Conservation (phyloP, 2,329 filamentous ascomycete species). For the Pseudogymnoascus sp. region DNA sequence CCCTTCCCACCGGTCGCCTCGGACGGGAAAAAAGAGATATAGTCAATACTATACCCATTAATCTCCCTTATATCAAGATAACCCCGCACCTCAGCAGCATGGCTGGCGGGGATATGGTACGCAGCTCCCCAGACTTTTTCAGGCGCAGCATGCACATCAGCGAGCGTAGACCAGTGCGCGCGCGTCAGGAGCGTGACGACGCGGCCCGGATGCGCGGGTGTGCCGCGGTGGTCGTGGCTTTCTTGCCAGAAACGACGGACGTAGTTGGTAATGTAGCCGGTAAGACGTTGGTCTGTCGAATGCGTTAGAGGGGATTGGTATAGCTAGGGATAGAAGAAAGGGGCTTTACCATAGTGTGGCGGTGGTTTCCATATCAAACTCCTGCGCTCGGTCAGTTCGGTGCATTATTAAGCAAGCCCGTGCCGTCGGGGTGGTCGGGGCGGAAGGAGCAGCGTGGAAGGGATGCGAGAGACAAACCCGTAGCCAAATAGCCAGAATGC, state of each 20-base stretch:
- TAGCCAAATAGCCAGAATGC: conserved; percentile 98
- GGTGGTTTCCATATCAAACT: conserved; percentile 98
- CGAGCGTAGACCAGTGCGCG: conserved; percentile 69
- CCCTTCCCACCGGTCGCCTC: conserved; percentile 25
- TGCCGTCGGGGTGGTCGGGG: no score
- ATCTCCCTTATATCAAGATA: conserved; percentile 97
- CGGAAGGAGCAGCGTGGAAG: neutral
- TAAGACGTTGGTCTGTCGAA: conserved; percentile 64
- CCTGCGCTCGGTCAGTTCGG: conserved; percentile 36
- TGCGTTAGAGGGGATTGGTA: neutral
- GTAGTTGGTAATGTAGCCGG: conserved; percentile 87
- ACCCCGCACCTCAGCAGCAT: conserved; percentile 71
- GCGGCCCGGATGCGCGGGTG: conserved; percentile 75
- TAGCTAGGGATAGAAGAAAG: neutral
- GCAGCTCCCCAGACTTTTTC: conserved; percentile 83
- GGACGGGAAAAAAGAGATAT: conserved; percentile 68
- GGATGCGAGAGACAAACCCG: conserved; percentile 51
- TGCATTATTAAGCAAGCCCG: neutral
- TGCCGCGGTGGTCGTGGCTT: conserved; percentile 93
- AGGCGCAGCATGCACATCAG: conserved; percentile 55
- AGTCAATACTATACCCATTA: conserved; percentile 92
- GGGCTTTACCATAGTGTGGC: conserved; percentile 72
- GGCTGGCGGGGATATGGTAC: conserved; percentile 67
- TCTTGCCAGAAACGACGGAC: conserved; percentile 98
- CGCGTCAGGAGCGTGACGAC: conserved; percentile 89